Evolutionary conservation across 768 basidiomycete species (phyloP).

Genomic region (Boletellus emodensis): DNA sequence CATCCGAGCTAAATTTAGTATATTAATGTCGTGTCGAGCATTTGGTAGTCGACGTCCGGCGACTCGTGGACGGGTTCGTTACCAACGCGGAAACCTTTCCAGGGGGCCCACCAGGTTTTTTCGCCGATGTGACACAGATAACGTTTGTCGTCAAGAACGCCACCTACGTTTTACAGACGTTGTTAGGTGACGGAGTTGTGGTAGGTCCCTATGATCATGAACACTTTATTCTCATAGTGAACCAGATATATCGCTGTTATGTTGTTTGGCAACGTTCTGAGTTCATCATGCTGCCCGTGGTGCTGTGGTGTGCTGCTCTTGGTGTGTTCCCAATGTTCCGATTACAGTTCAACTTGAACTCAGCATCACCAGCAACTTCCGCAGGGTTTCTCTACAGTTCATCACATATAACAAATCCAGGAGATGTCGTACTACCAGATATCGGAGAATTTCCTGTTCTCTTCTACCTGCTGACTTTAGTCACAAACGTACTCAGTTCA

Average conservation of each 20-base stretch:
- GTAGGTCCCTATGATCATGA: not conserved
- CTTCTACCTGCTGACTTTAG: slow-evolving; percentile 19
- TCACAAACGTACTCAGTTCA: slow-evolving; percentile 21
- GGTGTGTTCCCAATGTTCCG: slow-evolving; percentile 7
- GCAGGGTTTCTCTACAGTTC: slow-evolving; percentile 7
- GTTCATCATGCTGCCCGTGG: slow-evolving; percentile 11
- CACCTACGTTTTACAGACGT: slow-evolving; percentile 24
- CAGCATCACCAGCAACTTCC: slow-evolving; percentile 7
- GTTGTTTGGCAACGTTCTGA: slow-evolving; percentile 14
- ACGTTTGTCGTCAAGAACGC: slow-evolving; percentile 30
- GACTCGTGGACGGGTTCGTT: slow-evolving; percentile 27
- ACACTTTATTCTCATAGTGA: not conserved
- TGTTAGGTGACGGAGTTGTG: slow-evolving; percentile 20
- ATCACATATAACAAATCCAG: not conserved
- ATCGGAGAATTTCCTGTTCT: slow-evolving; percentile 7
- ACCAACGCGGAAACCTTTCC: slow-evolving; percentile 14
- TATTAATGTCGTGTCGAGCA: slow-evolving; percentile 17
- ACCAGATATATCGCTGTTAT: slow-evolving; percentile 24
- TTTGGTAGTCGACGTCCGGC: slow-evolving; percentile 18
- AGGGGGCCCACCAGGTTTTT: slow-evolving; percentile 27
- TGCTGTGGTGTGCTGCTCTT: slow-evolving; percentile 16
- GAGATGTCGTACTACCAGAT: not conserved
- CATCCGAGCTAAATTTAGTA: not conserved
- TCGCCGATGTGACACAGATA: slow-evolving; percentile 24
- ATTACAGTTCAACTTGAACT: not conserved